Evolutionary conservation across 1,284 basidiomycete genomes (phyloP), one percentile per base, ranked within the genome.

Genomic region (Trametes polyzona): DNA sequence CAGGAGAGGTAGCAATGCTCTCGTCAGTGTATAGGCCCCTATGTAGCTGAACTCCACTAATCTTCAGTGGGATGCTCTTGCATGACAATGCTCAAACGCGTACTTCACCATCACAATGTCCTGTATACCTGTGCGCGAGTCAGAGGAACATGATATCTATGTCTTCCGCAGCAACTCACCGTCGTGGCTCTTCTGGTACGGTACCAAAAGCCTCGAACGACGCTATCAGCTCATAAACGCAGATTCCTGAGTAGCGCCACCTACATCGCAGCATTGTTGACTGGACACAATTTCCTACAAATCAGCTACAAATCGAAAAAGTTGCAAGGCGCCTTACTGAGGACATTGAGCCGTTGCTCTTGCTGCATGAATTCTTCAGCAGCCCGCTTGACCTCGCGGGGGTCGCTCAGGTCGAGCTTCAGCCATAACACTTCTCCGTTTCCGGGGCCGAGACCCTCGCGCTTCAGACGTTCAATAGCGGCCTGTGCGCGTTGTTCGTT

Each of bases 221-320:
- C 6, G 12, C n/a, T n/a, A 26, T 16, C 23, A 3, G 40, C 24
- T 6, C n/a, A 29, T 8, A 23, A 12, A 33, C 7, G 8, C 21
- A 14, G 14, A 10, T 2, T 4, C 2, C 14, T 1, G 23, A 24
- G 23, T 7, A 2, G 57, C 19, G 6, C 17, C 23, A 19, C 77
- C 51, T 60, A 82, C 81, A 75, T 52, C 0, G 75, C 81, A 59
- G 82, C 83, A 58, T 85, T 83, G 60, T 83, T 80, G 39, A 85
- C 81, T 83, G 43, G n/a, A n/a, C 16, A 11, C 29, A 26, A 9
- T 14, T 14, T 11, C 7, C 10, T 35, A 35, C 19, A 0, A 21
- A 23, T 21, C 21, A 6, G 29, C 3, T 19, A 33, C 27, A 21
- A 43, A 47, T 23, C 32, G n/a, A 2, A n/a, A n/a, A n/a, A n/a